Percentiles rank a stretch among this genome's conserved stretches.
Evolutionary conservation across 176 grass and related monocot genomes (phyloP).

Genomic region (Zizania latifolia): DNA sequence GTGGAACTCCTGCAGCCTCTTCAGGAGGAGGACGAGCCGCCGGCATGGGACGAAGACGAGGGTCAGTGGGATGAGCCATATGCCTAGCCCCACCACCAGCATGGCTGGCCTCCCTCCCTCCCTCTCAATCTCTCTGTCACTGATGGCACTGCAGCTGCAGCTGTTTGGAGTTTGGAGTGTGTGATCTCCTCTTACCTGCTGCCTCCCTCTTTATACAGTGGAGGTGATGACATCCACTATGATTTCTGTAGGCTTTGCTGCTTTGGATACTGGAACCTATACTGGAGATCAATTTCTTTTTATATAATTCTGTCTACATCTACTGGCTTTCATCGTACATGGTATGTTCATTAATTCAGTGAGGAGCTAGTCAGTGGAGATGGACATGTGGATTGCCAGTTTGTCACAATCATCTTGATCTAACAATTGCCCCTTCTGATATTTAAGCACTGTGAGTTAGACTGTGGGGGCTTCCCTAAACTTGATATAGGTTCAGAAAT

Average conservation of each 20-base stretch:
- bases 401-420: background rate
- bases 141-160: background rate
- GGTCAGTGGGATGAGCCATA: slow-evolving; percentile 74
- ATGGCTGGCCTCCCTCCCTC: slow-evolving; percentile 6
- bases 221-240: background rate
- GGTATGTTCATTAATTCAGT: background rate
- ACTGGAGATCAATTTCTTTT: no score
- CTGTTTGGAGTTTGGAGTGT: background rate
- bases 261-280: no score
- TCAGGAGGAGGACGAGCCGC: slow-evolving; percentile 54
- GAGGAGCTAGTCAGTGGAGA: background rate
- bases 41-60: slow-evolving; percentile 65
- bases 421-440: background rate
- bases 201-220: background rate
- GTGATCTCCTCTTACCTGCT: background rate
- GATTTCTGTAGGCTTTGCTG: no score
- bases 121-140: background rate
- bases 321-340: background rate
- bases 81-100: slow-evolving; percentile 54
- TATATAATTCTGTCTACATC: no score
- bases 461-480: background rate
- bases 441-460: background rate
- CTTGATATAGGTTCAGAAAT: background rate
- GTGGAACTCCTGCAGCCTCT: slow-evolving; percentile 49
- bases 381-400: background rate